These are phyloP conservation scores for Fusarium multiceps DNA, from an alignment of 2,329 filamentous ascomycete species.

Conservation along the genomic window DNA sequence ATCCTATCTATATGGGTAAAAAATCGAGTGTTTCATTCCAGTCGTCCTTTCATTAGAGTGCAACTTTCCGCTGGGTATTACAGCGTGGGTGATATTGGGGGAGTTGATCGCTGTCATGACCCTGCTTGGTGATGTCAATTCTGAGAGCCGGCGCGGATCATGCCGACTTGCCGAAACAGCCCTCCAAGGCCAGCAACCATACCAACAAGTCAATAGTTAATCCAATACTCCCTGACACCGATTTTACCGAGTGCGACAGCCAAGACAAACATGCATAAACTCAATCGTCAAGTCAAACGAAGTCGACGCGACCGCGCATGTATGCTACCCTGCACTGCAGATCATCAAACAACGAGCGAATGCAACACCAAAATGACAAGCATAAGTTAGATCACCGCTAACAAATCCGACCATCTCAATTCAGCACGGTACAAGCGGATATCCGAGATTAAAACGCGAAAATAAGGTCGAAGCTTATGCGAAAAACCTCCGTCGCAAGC, in stretches of 20 bases:
- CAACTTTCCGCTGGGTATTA: no score
- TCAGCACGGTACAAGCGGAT: neutral
- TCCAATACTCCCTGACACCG: neutral
- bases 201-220: fast-evolving
- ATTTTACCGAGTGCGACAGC: neutral
- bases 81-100: no score
- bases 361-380: neutral
- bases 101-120: no score
- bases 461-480: neutral
- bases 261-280: neutral
- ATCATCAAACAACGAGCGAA: neutral
- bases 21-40: no score
- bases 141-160: neutral
- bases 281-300: neutral
- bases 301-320: no score
- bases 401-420: neutral
- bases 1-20: no score
- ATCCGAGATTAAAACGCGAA: neutral
- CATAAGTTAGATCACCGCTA: neutral
- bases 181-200: neutral
- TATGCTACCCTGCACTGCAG: neutral
- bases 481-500: neutral
- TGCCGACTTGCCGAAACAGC: neutral
- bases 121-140: no score
- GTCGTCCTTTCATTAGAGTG: fast-evolving